These are phyloP conservation scores for Coprinopsis sp. DNA, from an alignment of 768 basidiomycete genomes.

Conservation along the genomic window DNA sequence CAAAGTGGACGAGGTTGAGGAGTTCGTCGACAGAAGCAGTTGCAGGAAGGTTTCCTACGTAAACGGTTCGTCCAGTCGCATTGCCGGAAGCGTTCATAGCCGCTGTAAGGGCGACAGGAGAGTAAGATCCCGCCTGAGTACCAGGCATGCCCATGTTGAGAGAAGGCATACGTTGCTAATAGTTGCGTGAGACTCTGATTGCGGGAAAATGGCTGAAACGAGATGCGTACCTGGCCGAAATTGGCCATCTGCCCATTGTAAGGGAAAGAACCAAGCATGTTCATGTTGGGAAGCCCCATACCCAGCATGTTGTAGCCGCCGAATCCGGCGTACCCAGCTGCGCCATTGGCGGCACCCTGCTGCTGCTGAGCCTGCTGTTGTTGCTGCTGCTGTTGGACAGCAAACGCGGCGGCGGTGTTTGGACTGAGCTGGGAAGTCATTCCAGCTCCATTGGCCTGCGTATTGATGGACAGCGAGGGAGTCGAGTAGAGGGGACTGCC, in stretches of 20 bases:
- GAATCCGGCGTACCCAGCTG: slow-evolving; percentile 51
- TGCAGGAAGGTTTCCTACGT: slow-evolving; percentile 92
- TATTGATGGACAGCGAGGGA: slow-evolving; percentile 65
- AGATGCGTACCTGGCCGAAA: slow-evolving; percentile 52
- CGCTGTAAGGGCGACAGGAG: slow-evolving; percentile 73
- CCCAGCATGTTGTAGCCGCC: slow-evolving; percentile 73
- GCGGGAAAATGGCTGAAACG: slow-evolving; percentile 11
- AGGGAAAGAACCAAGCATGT: slow-evolving; percentile 67
- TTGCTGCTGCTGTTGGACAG: slow-evolving; percentile 40
- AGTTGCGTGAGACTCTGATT: slow-evolving; percentile 29
- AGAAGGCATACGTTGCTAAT: slow-evolving; percentile 60
- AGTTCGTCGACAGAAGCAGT: slow-evolving; percentile 97
- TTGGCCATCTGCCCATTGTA: slow-evolving; percentile 68
- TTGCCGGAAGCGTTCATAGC: slow-evolving; percentile 65
- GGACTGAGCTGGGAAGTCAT: slow-evolving; percentile 65
- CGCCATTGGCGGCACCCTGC: slow-evolving; percentile 42
- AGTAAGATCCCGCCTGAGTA: slow-evolving; percentile 62
- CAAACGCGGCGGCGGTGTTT: slow-evolving; percentile 54
- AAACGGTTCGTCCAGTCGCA: slow-evolving; percentile 83
- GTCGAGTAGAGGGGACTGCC: slow-evolving; percentile 69
- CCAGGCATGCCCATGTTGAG: slow-evolving; percentile 64
- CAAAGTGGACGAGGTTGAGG: slow-evolving; percentile 95
- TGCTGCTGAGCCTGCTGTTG: slow-evolving; percentile 38
- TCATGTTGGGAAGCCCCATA: slow-evolving; percentile 75
- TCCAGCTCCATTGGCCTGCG: slow-evolving; percentile 46